Evolutionary conservation across 768 basidiomycete species (phyloP).

Genomic region (Phylloporus sp.): DNA sequence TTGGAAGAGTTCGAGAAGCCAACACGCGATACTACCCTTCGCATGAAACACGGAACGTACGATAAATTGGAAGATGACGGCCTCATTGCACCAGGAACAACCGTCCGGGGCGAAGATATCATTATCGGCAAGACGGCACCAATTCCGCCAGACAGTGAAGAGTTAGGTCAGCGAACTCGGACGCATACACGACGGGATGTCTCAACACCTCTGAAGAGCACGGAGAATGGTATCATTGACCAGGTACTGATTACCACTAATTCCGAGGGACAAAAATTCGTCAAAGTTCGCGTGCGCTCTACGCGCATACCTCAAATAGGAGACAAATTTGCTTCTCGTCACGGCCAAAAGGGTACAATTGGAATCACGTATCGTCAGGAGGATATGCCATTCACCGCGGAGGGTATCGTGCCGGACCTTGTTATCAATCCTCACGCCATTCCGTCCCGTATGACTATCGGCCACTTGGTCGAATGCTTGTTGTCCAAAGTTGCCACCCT

Average conservation of each 20-base stretch:
- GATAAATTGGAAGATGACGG: constrained; percentile 98
- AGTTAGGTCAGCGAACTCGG: constrained; percentile 93
- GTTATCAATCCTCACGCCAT: constrained; percentile 99
- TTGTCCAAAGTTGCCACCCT: constrained; percentile 95
- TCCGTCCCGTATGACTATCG: constrained; percentile 99
- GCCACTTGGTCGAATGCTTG: constrained; percentile 97
- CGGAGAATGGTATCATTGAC: constrained; percentile 96
- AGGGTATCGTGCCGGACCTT: constrained; percentile 95
- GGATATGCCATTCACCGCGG: constrained; percentile 98
- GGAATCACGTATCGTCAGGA: constrained; percentile 99
- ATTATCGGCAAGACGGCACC: constrained; percentile 99
- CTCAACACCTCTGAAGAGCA: constrained; percentile 96
- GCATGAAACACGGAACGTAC: constrained; percentile 98
- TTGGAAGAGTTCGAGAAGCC: constrained; percentile 98
- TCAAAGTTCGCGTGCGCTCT: constrained; percentile 94
- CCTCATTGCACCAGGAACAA: constrained; percentile 91
- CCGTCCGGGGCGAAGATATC: constrained; percentile 95
- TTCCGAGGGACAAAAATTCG: constrained; percentile 94
- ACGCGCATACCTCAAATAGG: constrained; percentile 97
- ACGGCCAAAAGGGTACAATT: constrained; percentile 99
- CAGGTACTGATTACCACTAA: constrained; percentile 97
- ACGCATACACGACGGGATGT: constrained; percentile 93
- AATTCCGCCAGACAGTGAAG: constrained; percentile 93
- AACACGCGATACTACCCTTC: constrained; percentile 83
- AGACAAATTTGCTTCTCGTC: constrained; percentile 99